Percentiles rank a stretch among this genome's conserved stretches.
These are phyloP conservation scores for Chrysanthemum lavandulifolium DNA, from an alignment of 129 eudicot genomes.

Conservation along the genomic window DNA sequence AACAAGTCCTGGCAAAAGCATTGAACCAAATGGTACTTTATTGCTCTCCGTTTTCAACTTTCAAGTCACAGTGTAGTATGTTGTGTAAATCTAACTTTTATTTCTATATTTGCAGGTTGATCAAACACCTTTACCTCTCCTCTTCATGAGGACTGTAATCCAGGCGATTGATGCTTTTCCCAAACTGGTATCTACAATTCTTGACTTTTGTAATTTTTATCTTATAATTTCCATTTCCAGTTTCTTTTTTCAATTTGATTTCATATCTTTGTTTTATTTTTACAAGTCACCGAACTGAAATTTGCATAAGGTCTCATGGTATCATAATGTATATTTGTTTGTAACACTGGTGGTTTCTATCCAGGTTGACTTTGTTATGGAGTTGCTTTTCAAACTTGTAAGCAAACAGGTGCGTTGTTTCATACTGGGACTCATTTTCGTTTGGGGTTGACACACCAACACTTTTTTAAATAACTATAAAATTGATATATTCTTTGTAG, in stretches of 20 bases:
- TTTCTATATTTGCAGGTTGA: conserved; percentile 57
- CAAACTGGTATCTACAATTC: conserved; percentile 51
- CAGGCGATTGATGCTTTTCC: conserved; percentile 95
- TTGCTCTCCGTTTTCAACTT: background rate
- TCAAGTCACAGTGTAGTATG: background rate
- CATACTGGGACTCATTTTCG: background rate
- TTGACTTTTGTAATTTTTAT: too few relatives aligned
- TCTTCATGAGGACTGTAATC: conserved; percentile 94
- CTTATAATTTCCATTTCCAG: too few relatives aligned
- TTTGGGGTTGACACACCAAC: background rate
- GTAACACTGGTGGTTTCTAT: conserved; percentile 20
- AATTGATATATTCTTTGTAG: too few relatives aligned
- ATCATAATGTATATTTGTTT: conserved; percentile 8
- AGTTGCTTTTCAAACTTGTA: conserved; percentile 81
- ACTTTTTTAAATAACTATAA: background rate
- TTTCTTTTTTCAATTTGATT: background rate
- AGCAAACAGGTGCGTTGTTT: conserved; percentile 67
- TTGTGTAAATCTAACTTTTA: background rate
- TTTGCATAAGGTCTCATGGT: background rate
- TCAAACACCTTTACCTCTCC: conserved; percentile 84
- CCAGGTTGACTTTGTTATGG: conserved; percentile 96
- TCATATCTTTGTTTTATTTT: background rate
- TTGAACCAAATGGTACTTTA: conserved; percentile 76
- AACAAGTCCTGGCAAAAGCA: conserved; percentile 87
- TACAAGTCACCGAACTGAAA: background rate